Conservation (phyloP, 1,284 basidiomycete genomes). For the Peniophora sp. region DNA sequence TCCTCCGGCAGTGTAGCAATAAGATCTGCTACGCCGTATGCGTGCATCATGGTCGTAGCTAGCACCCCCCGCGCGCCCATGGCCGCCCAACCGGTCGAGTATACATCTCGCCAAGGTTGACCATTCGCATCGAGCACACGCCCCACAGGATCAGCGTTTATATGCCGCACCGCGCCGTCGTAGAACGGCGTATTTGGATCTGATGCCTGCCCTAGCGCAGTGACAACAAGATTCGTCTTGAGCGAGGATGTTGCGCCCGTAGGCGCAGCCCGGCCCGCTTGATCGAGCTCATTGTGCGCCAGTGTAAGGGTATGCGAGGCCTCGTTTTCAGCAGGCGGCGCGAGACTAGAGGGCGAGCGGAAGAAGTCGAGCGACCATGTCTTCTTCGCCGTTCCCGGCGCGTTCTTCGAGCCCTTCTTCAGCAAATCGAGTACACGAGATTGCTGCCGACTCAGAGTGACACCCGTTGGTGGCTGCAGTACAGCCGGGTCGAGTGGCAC, state of each 20-base stretch:
- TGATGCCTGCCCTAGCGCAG: slow-evolving; percentile 82
- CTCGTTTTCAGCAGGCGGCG: slow-evolving; percentile 16
- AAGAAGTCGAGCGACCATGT: slow-evolving; percentile 82
- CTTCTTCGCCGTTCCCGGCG: slow-evolving; percentile 41
- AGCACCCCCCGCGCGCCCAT: slow-evolving; percentile 90
- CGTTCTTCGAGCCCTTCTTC: slow-evolving; percentile 54
- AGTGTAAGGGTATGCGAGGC: slow-evolving; percentile 36
- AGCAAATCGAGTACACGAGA: slow-evolving; percentile 61
- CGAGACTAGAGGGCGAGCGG: slow-evolving; percentile 56
- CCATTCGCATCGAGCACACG: slow-evolving; percentile 42
- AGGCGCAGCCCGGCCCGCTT: slow-evolving; percentile 43
- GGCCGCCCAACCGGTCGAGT: slow-evolving; percentile 92
- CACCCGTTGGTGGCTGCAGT: slow-evolving; percentile 28
- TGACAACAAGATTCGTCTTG: slow-evolving; percentile 74
- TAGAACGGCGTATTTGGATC: slow-evolving; percentile 51
- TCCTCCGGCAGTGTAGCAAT: slow-evolving; percentile 25
- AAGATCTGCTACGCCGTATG: slow-evolving; percentile 72
- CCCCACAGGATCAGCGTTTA: slow-evolving; percentile 24
- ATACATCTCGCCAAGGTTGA: slow-evolving; percentile 54
- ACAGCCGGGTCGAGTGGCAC: slow-evolving; percentile 44
- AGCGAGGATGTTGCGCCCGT: slow-evolving; percentile 51
- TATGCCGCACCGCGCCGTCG: slow-evolving; percentile 52
- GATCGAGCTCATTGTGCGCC: slow-evolving; percentile 55
- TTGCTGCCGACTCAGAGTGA: slow-evolving; percentile 54
- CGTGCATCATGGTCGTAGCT: slow-evolving; percentile 91